Evolutionary conservation across 257 asterid genomes (phyloP), one percentile per base, ranked within the genome.

Genomic region (Gardenia jasminoides): DNA sequence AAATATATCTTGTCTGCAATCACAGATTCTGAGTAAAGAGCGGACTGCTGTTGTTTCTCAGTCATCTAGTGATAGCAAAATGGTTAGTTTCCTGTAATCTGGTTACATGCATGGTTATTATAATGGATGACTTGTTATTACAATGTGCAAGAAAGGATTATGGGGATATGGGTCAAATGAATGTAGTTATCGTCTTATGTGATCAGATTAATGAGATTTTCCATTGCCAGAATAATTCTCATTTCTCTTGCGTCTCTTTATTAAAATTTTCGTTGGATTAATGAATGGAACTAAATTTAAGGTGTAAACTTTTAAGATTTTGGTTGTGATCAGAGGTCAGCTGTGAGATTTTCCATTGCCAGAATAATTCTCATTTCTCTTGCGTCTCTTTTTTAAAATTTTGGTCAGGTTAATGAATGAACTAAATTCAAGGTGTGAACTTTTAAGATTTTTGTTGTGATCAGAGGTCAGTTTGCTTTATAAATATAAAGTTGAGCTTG

Each of bases 11-110:
- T 77, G 58, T 82, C 88, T 88, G 75, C 91, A 91, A 84, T 85
- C 89, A 19, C 89, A 78, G 82, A 84, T 89, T 78, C 81, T 80
- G 44, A 89, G 80, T 85, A 87, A 88, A 78, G 92, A 87, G 81
- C 88, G 78, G 48, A 78, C 76, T 43, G 86, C 82, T 76, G 70
- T 66, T 46, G 64, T 68, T 72, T 52, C 82, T 84, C 79, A 70
- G 70, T 79, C 89, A 78, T 85, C 90, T 73, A 33, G 64, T 75
- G 83, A 79, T 64, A 82, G 82, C 76, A 85, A 85, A 76, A 81
- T 78, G 87, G 97, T 88, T 71, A 78, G 85, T 82, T 76, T 36
- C 72, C 52, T 70, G 28, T 66, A 41, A 66, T 64, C 58, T 74
- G 76, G 68, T 48, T 59, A 36, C 31, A 50, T 75, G 47, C 41